These are phyloP conservation scores for Zygoascus bituminiphila DNA, from an alignment of 805 yeast species.

Conservation along the genomic window DNA sequence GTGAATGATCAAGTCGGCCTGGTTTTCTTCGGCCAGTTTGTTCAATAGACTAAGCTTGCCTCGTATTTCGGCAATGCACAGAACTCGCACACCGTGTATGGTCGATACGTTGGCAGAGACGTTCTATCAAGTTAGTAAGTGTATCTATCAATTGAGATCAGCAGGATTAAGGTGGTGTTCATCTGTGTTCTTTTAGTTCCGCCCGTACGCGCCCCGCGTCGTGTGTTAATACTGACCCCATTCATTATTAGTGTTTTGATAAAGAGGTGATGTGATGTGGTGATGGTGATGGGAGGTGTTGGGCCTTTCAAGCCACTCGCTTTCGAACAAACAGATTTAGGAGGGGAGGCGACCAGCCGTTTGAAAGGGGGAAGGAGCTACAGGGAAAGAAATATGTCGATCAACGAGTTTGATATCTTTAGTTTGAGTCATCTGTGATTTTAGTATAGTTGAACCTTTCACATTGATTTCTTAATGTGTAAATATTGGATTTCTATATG, in stretches of 20 bases:
- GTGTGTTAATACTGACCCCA: background rate
- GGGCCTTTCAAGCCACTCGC: background rate
- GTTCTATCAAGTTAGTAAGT: background rate
- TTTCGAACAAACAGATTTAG: too few species aligned
- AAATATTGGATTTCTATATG: too few species aligned
- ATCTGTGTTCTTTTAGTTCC: too few species aligned
- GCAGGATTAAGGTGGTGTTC: too few species aligned
- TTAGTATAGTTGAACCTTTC: too few species aligned
- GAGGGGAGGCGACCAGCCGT: too few species aligned
- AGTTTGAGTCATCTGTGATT: too few species aligned
- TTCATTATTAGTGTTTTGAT: background rate
- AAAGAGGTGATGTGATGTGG: background rate
- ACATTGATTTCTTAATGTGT: too few species aligned
- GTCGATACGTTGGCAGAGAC: background rate
- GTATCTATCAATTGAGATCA: background rate
- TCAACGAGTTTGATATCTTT: too few species aligned
- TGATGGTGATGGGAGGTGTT: too few species aligned
- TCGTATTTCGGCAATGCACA: slow-evolving; percentile 48
- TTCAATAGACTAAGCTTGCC: slow-evolving; percentile 45
- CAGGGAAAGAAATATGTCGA: too few species aligned
- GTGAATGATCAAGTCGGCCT: slow-evolving; percentile 51
- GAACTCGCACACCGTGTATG: slow-evolving; percentile 29
- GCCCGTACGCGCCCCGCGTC: background rate
- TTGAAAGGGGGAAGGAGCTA: too few species aligned
- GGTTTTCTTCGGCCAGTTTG: slow-evolving; percentile 37